Conservation (phyloP, 2,329 filamentous ascomycete species). For the Clarireedia monteithiana region DNA sequence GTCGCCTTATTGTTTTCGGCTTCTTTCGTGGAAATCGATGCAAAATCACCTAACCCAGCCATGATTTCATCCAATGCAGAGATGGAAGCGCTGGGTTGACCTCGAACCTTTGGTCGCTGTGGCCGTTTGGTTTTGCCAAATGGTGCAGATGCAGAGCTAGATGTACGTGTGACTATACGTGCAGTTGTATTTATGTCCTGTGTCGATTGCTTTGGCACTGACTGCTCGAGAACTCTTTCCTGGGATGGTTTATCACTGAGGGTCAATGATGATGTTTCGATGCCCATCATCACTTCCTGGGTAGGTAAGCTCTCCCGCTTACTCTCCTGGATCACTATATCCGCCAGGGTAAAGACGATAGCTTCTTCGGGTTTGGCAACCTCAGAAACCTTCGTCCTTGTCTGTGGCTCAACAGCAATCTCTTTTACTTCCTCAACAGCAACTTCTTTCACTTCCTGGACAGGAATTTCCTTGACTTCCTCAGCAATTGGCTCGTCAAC, state of each 20-base stretch:
- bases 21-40: neutral
- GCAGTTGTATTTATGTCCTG: neutral
- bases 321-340: too few species aligned
- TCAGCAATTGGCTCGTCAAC: neutral
- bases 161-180: neutral
- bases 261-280: too few species aligned
- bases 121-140: neutral
- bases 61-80: slow-evolving; percentile 10
- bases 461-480: neutral
- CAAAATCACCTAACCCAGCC: slow-evolving; percentile 1
- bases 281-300: too few species aligned
- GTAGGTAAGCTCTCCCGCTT: too few species aligned
- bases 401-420: neutral
- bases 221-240: neutral
- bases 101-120: neutral
- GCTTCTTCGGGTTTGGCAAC: too few species aligned
- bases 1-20: neutral
- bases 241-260: too few species aligned
- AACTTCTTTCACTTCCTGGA: neutral
- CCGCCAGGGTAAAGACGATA: too few species aligned
- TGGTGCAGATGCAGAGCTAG: neutral
- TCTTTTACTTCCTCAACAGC: neutral
- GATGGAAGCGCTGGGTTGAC: neutral
- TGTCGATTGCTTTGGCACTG: neutral
- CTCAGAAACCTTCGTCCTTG: too few species aligned